These are phyloP conservation scores for Podila horticola DNA, from an alignment of 192 early-diverging fungal genomes.

Conservation along the genomic window DNA sequence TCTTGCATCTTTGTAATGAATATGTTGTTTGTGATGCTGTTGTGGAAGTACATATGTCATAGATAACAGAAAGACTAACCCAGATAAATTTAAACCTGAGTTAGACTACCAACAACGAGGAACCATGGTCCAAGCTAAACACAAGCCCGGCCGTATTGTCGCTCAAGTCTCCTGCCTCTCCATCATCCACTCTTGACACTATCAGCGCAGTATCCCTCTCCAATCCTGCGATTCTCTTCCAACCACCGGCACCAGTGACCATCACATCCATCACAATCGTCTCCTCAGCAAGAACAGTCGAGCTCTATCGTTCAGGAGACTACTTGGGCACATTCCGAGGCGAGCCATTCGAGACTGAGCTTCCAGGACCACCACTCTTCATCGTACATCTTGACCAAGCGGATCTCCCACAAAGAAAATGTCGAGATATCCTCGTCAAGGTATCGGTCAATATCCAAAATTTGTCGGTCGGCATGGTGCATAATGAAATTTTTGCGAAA, in stretches of 20 bases:
- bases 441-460: conserved; percentile 2
- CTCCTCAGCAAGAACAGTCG: conserved; percentile 31
- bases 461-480: too few species aligned
- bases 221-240: conserved; percentile 9
- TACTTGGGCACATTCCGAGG: conserved; percentile 43
- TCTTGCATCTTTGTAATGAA: neutral
- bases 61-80: neutral
- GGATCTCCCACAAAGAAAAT: conserved; percentile 4
- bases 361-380: conserved; percentile 6
- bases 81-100: neutral
- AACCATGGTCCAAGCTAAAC: neutral
- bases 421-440: conserved; percentile 32
- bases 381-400: conserved; percentile 12
- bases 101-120: neutral
- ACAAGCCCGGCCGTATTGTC: neutral
- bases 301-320: conserved; percentile 21
- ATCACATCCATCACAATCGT: conserved; percentile 16
- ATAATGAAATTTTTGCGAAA: too few species aligned
- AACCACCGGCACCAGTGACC: neutral
- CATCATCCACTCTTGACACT: neutral
- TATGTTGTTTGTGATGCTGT: too few species aligned
- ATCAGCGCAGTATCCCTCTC: conserved; percentile 2
- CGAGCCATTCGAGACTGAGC: neutral
- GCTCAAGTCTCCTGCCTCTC: neutral
- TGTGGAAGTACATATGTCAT: too few species aligned